phyloP scores from a whole-genome alignment of 2,329 filamentous ascomycete species.

The Annulohypoxylon truncatum region DNA sequence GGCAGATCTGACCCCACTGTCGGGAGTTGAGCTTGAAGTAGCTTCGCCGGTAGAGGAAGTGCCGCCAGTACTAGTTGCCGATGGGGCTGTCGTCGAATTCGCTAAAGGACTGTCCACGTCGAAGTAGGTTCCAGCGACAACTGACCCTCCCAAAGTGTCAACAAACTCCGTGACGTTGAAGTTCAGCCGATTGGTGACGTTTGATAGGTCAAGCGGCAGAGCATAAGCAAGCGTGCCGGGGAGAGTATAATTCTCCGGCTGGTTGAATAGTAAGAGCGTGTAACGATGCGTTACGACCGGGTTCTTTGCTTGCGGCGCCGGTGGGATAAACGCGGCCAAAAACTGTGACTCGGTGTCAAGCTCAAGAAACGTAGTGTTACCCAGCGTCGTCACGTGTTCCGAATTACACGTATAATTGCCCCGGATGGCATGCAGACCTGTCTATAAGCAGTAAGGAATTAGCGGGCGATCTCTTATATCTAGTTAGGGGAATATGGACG shows the following conservation, averaged over 20 bases:
- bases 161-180: conserved; percentile 11
- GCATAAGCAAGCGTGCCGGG: conserved; percentile 6
- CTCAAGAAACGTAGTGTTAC: conserved; percentile 7
- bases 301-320: conserved; percentile 3
- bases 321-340: conserved; percentile 4
- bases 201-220: conserved; percentile 3
- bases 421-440: conserved; percentile 12
- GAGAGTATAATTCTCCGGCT: conserved; percentile 3
- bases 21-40: conserved; percentile 1
- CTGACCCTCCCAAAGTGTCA: conserved; percentile 4
- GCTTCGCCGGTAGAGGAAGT: not conserved
- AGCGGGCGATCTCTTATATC: not conserved
- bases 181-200: conserved; percentile 12
- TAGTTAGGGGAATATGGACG: not conserved
- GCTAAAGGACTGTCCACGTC: conserved; percentile 5
- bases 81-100: not conserved
- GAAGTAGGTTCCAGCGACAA: conserved; percentile 15
- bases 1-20: not conserved
- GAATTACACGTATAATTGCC: conserved; percentile 7
- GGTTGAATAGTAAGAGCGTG: conserved; percentile 6
- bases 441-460: conserved; percentile 3
- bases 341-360: conserved; percentile 2
- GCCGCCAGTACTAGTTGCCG: conserved; percentile 3
- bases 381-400: not conserved
- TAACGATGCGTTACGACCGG: conserved; percentile 13